Evolutionary conservation across 148 eudicot species (phyloP).

Genomic region (Agrostemma githago): DNA sequence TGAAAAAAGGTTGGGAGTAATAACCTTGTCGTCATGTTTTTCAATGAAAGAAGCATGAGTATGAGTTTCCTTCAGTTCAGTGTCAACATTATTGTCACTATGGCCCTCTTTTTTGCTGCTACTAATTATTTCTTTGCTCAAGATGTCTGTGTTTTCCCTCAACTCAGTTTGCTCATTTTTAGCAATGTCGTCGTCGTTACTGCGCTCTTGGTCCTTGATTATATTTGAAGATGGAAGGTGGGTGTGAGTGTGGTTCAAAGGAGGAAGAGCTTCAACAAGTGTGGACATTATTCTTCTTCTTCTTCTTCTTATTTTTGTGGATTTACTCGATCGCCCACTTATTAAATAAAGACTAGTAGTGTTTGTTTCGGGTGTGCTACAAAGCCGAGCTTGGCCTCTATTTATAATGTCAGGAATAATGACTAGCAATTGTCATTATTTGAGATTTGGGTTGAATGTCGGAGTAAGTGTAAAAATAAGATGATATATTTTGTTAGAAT

Average conservation of each 20-base stretch:
- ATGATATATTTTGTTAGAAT: no score
- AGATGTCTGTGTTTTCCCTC: conserved; percentile 24
- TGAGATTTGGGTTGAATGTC: no score
- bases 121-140: conserved; percentile 13
- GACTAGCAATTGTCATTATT: no score
- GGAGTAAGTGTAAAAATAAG: no score
- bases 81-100: neutral
- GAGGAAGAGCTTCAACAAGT: conserved; percentile 14
- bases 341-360: conserved; percentile 3
- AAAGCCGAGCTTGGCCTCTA: conserved; percentile 11
- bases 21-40: conserved; percentile 24
- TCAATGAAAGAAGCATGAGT: conserved; percentile 13
- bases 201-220: conserved; percentile 21
- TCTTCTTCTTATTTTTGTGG: neutral
- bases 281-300: conserved; percentile 18
- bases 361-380: conserved; percentile 2
- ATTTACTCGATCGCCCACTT: neutral
- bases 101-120: neutral
- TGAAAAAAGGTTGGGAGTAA: no score
- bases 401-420: no score
- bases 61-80: conserved; percentile 8
- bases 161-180: conserved; percentile 12
- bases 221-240: conserved; percentile 8
- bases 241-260: conserved; percentile 1
- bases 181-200: no score